phyloP scores from a whole-genome alignment of 2,329 filamentous ascomycete genomes.

The Fusarium sp. region DNA sequence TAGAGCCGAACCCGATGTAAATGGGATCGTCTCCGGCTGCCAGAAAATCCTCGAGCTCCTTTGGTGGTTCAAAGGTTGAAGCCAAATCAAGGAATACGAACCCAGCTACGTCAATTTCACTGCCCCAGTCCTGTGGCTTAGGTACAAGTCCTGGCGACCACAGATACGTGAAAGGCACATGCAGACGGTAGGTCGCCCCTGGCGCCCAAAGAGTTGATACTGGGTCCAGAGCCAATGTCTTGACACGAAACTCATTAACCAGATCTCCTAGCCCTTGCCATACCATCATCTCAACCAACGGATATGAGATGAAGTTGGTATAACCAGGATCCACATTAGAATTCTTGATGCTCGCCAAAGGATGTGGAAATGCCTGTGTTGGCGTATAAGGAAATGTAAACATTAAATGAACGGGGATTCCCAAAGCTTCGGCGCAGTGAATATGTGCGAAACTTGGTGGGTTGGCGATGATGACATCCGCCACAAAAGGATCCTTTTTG shows the following conservation, averaged over 20 bases:
- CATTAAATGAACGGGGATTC: slow-evolving; percentile 84
- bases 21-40: slow-evolving; percentile 68
- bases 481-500: slow-evolving; percentile 69
- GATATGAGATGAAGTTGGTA: slow-evolving; percentile 84
- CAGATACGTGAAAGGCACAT: slow-evolving; percentile 80
- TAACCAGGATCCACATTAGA: slow-evolving; percentile 78
- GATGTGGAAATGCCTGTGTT: slow-evolving; percentile 80
- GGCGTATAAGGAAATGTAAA: slow-evolving; percentile 88
- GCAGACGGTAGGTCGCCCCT: slow-evolving; percentile 75
- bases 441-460: slow-evolving; percentile 82
- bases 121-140: slow-evolving; percentile 75
- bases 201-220: slow-evolving; percentile 83
- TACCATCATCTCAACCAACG: slow-evolving; percentile 85
- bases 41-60: slow-evolving; percentile 66
- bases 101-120: slow-evolving; percentile 77
- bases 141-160: slow-evolving; percentile 75
- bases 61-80: slow-evolving; percentile 68
- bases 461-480: slow-evolving; percentile 87
- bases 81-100: slow-evolving; percentile 82
- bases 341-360: slow-evolving; percentile 78
- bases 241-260: slow-evolving; percentile 77
- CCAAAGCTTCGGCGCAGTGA: slow-evolving; percentile 82
- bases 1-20: slow-evolving; percentile 82
- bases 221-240: slow-evolving; percentile 76
- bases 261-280: slow-evolving; percentile 90